phyloP scores from a whole-genome alignment of 352 stramenopile species.

The Ochromonadaceae sp. region DNA sequence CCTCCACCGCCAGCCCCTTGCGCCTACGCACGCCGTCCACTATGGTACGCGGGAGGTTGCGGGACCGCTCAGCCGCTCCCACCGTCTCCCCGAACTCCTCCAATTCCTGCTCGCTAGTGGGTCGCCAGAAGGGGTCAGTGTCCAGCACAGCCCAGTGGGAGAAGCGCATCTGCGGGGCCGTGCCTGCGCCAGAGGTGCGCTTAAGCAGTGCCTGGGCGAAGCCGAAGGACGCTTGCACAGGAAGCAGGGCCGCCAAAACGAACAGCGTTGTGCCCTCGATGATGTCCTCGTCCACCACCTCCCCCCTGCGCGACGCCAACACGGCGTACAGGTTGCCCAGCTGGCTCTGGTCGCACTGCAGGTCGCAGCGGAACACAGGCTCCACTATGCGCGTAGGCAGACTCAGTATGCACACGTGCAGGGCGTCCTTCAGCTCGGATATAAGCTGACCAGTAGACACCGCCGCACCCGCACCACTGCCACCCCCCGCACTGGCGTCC shows the following conservation, averaged over 20 bases:
- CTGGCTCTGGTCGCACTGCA: conserved; percentile 53
- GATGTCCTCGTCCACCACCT: conserved; percentile 36
- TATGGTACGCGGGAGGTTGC: conserved; percentile 61
- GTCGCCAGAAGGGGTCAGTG: conserved; percentile 77
- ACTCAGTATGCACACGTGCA: conserved; percentile 19
- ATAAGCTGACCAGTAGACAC: conserved; percentile 16
- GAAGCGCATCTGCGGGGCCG: conserved; percentile 77
- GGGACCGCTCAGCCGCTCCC: conserved; percentile 34
- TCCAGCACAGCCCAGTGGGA: conserved; percentile 74
- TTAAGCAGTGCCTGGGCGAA: conserved; percentile 74
- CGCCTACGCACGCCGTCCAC: conserved; percentile 71
- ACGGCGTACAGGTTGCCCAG: conserved; percentile 80
- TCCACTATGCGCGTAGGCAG: conserved; percentile 66
- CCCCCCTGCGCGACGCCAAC: conserved; percentile 57
- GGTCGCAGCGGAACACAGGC: conserved; percentile 64
- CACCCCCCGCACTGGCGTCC: neutral
- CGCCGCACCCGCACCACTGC: conserved; percentile 16
- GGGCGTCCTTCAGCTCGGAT: neutral
- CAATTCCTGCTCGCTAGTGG: conserved; percentile 70
- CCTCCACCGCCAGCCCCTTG: conserved; percentile 67
- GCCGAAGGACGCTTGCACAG: conserved; percentile 65
- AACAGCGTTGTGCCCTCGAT: conserved; percentile 63
- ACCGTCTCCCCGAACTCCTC: conserved; percentile 77
- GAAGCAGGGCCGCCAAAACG: conserved; percentile 64
- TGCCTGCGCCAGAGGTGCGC: conserved; percentile 71